Percentiles rank a stretch among this genome's conserved stretches.
phyloP scores from a whole-genome alignment of 305 asterid species.

The Solanum chacoense region DNA sequence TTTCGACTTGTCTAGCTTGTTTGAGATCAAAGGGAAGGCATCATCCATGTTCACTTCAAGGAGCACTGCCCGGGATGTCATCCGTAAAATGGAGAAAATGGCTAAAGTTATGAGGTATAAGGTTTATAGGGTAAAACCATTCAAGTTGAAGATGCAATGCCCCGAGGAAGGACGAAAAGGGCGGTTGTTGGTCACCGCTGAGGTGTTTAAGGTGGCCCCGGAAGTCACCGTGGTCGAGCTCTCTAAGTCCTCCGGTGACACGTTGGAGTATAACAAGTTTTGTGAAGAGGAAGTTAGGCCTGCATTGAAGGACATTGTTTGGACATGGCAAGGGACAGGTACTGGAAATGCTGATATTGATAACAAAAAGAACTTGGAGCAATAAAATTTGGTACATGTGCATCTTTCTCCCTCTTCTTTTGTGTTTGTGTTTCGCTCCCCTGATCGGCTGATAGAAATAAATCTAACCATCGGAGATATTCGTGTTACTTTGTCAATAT shows the following conservation, averaged over 20 bases:
- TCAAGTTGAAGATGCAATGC: conserved; percentile 25
- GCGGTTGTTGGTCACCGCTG: conserved; percentile 24
- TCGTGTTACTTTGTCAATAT: neutral
- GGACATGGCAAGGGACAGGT: conserved; percentile 44
- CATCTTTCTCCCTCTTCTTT: neutral
- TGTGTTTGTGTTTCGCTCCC: neutral
- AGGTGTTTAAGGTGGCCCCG: conserved; percentile 47
- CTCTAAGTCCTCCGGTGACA: conserved; percentile 46
- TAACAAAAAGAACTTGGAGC: neutral
- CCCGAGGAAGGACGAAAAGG: conserved; percentile 35
- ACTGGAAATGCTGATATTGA: neutral
- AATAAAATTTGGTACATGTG: neutral
- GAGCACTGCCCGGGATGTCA: conserved; percentile 24
- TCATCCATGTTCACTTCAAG: conserved; percentile 36
- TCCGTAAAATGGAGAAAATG: conserved; percentile 23
- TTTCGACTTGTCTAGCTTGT: conserved; percentile 37
- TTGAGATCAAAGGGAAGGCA: conserved; percentile 23
- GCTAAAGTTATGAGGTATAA: conserved; percentile 26
- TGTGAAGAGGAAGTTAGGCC: conserved; percentile 46
- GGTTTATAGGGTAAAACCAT: conserved; percentile 19
- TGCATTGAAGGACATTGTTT: conserved; percentile 44
- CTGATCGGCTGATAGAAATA: neutral
- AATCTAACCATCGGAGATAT: neutral
- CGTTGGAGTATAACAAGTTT: conserved; percentile 42
- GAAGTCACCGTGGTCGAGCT: conserved; percentile 56